These are phyloP conservation scores for Panicum hallii DNA, from an alignment of 202 grass and related monocot genomes.

Conservation along the genomic window DNA sequence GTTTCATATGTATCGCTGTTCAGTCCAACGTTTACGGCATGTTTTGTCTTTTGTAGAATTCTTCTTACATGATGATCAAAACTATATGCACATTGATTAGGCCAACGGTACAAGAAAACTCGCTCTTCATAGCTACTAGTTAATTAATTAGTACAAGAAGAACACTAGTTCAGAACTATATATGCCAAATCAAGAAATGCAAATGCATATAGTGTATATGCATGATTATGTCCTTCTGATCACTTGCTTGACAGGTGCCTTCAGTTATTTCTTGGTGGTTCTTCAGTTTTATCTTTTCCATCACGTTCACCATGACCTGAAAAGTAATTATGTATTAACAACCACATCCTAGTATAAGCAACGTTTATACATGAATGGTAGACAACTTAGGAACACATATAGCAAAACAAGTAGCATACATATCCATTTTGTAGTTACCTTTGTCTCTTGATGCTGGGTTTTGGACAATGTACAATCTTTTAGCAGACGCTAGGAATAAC, in stretches of 20 bases:
- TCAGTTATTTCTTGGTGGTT: slow-evolving; percentile 31
- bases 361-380: background rate
- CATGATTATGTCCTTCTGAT: background rate
- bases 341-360: background rate
- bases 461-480: slow-evolving; percentile 65
- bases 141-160: slow-evolving; percentile 32
- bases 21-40: background rate
- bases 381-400: background rate
- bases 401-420: background rate
- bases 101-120: slow-evolving; percentile 23
- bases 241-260: background rate
- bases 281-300: slow-evolving; percentile 9
- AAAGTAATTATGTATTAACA: background rate
- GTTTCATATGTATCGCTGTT: background rate
- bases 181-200: slow-evolving; percentile 9
- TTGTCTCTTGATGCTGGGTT: slow-evolving; percentile 52
- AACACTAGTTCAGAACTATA: slow-evolving; percentile 3
- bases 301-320: slow-evolving; percentile 11
- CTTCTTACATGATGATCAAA: slow-evolving; percentile 1
- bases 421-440: slow-evolving; percentile 35
- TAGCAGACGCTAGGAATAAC: slow-evolving; percentile 67
- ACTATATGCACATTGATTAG: slow-evolving; percentile 44
- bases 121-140: slow-evolving; percentile 12
- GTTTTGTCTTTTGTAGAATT: background rate
- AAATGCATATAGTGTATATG: slow-evolving; percentile 24